phyloP scores from a whole-genome alignment of 768 basidiomycete genomes.

The Suillus brevipes region DNA sequence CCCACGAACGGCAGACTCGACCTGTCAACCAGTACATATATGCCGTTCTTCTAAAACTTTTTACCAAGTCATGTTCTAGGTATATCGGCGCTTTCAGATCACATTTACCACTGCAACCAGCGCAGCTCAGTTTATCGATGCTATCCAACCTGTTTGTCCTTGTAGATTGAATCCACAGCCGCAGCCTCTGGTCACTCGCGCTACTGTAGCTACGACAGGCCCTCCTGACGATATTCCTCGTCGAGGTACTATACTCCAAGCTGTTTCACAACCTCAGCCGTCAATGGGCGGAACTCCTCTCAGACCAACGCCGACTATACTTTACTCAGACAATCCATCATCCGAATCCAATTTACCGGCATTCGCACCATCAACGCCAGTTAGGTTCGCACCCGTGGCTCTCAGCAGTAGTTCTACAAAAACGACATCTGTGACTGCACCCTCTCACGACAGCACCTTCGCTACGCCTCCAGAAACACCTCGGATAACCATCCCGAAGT shows the following conservation, averaged over 20 bases:
- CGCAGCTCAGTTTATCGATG: conserved; percentile 58
- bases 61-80: conserved; percentile 37
- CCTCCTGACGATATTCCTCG: conserved; percentile 14
- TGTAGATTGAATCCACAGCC: conserved; percentile 60
- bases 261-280: conserved; percentile 6
- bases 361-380: conserved; percentile 10
- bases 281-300: conserved; percentile 2
- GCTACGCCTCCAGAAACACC: conserved; percentile 29
- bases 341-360: conserved; percentile 4
- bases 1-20: conserved; percentile 36
- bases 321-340: neutral
- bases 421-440: neutral
- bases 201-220: conserved; percentile 16
- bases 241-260: conserved; percentile 14
- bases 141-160: conserved; percentile 69
- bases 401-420: conserved; percentile 4
- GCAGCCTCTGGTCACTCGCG: conserved; percentile 19
- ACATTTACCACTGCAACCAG: conserved; percentile 55
- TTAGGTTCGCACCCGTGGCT: conserved; percentile 10
- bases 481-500: neutral
- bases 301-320: neutral
- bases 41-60: neutral
- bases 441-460: conserved; percentile 31
- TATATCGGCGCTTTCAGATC: conserved; percentile 75
- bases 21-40: conserved; percentile 33